Evolutionary conservation across 2,329 filamentous ascomycete genomes (phyloP), one percentile per base, ranked within the genome.

Genomic region (Ilyonectria robusta): DNA sequence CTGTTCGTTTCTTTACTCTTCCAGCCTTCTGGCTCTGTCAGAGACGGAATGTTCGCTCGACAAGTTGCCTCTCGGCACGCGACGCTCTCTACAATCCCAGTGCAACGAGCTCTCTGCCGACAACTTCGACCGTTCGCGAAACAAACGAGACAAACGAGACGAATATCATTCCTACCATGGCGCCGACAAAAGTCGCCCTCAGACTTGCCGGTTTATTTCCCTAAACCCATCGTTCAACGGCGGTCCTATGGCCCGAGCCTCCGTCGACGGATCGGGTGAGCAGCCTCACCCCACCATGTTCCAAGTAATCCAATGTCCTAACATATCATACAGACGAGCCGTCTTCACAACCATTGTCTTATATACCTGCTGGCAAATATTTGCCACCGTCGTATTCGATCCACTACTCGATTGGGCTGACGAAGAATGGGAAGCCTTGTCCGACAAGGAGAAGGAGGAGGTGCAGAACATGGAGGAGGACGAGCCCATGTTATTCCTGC

Each of bases 401-500:
- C 84, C 85, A 2, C 67, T 88, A 2, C 77, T 81, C 48, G 79
- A 81, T 58, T 82, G 79, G 76, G 74, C 82, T 15, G 82, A 86
- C 35, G 79, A 81, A 19, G 78, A 84, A 70, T 81, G 83, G 67
- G 80, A 82, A 5, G 77, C 80, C 15, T 71, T 84, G 56, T 81
- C 81, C 1, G 81, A 83, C 23, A 80, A 85, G 50, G 84, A 86
- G 72, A 83, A 80, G 66, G 76, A 80, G 62, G 80, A 81, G 54
- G 71, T 82, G 40, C 77, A 82, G 46, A 78, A 82, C 6, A 77
- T 82, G 15, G 82, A 84, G 2, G 81, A 84, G 4, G 80, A 82
- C 15, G 82, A 85, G 19, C 78, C 84, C 2, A 70, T 85, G 15
- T 21, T 84, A 6, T 92, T 92, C 67, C 84, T 93, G 8, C 88